Conservation (phyloP, 257 asterid genomes). For the Cynanchum wilfordii region DNA sequence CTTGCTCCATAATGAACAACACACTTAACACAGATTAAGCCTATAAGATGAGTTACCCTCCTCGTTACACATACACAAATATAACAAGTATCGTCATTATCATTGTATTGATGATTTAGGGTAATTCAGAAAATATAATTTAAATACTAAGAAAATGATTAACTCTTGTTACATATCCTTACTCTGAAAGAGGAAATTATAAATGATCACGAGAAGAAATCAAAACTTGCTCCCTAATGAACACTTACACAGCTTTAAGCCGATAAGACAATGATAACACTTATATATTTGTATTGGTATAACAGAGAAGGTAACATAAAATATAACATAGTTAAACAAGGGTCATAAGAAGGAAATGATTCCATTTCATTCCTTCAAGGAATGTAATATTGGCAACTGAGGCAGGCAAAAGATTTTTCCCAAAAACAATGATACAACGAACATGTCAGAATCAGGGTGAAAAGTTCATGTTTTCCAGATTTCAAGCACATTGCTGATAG, state of each 20-base stretch:
- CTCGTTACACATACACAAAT: too few relatives aligned
- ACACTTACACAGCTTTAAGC: background rate
- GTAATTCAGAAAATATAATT: too few relatives aligned
- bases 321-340: background rate
- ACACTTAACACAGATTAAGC: too few relatives aligned
- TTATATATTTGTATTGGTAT: too few relatives aligned
- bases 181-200: constrained; percentile 28
- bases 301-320: too few relatives aligned
- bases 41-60: too few relatives aligned
- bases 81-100: too few relatives aligned
- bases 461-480: background rate
- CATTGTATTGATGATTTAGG: too few relatives aligned
- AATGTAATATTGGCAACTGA: background rate
- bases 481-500: background rate
- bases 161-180: too few relatives aligned
- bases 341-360: background rate
- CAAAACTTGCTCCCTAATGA: background rate
- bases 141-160: too few relatives aligned
- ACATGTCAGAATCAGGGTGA: background rate
- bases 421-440: background rate
- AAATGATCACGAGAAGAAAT: background rate
- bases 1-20: background rate
- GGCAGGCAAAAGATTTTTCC: background rate
- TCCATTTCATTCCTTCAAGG: background rate
- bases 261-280: too few relatives aligned